phyloP scores from a whole-genome alignment of 176 grass and related monocot species.

The Rhynchospora tenuis region DNA sequence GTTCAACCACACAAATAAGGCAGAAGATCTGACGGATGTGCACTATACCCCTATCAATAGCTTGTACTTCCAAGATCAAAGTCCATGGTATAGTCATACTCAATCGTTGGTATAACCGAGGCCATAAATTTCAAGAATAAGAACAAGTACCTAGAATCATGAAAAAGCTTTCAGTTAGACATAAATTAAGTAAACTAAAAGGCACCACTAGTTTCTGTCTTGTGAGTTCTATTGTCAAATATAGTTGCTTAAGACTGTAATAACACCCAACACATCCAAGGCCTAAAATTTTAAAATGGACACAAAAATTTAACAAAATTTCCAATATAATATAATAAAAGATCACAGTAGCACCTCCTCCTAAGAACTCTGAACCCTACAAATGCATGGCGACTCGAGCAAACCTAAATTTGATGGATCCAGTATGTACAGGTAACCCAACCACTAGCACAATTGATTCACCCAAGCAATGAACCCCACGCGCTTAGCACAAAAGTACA shows the following conservation, averaged over 20 bases:
- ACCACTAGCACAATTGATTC: background rate
- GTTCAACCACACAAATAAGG: background rate
- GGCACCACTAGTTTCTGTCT: background rate
- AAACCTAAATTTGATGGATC: background rate
- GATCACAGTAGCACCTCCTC: background rate
- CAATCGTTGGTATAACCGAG: slow-evolving; percentile 85
- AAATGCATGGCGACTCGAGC: background rate
- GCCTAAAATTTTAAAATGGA: background rate
- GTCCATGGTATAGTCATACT: slow-evolving; percentile 98
- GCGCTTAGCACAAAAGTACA: background rate
- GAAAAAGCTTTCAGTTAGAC: background rate
- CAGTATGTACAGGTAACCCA: background rate
- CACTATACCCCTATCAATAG: slow-evolving; percentile 31
- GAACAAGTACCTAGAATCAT: slow-evolving; percentile 69
- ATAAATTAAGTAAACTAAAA: background rate
- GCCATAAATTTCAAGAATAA: slow-evolving; percentile 98
- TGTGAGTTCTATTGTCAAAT: background rate
- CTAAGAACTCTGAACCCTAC: background rate
- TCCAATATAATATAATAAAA: background rate
- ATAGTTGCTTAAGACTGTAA: background rate
- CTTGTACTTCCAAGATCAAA: slow-evolving; percentile 80
- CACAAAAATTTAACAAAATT: background rate
- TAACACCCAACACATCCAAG: background rate
- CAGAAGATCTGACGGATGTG: background rate
- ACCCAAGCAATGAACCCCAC: background rate